phyloP scores from a whole-genome alignment of 345 rosid species.

The Draba incana region DNA sequence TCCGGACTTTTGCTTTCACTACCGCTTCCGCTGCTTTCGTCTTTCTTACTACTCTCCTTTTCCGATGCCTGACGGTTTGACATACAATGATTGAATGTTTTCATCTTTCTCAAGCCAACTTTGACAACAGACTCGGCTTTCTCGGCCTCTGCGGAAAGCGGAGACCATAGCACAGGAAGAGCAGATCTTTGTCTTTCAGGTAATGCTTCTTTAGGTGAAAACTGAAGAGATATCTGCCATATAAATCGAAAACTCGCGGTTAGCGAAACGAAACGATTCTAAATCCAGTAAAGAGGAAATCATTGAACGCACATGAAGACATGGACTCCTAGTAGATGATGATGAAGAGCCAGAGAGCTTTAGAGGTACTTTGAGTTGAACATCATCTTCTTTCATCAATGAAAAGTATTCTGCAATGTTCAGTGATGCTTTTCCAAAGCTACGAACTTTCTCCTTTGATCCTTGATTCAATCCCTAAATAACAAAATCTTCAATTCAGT shows the following conservation, averaged over 20 bases:
- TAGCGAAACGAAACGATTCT: conserved; percentile 26
- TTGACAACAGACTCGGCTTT: conserved; percentile 87
- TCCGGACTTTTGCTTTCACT: conserved; percentile 65
- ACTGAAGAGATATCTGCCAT: conserved; percentile 54
- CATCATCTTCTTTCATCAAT: conserved; percentile 57
- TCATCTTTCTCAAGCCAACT: conserved; percentile 88
- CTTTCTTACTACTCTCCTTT: conserved; percentile 26
- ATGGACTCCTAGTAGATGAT: conserved; percentile 32
- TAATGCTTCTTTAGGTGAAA: conserved; percentile 40
- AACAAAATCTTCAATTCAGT: background rate
- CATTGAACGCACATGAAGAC: conserved; percentile 39
- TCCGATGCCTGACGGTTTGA: conserved; percentile 66
- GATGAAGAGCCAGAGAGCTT: conserved; percentile 40
- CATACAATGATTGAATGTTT: conserved; percentile 73
- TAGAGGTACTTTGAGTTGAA: conserved; percentile 65
- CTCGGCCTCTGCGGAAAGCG: conserved; percentile 58
- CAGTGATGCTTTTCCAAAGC: conserved; percentile 59
- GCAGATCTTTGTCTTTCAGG: conserved; percentile 38
- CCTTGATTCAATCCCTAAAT: conserved; percentile 53
- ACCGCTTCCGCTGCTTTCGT: conserved; percentile 58
- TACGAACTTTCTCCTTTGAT: conserved; percentile 57
- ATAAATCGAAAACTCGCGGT: conserved; percentile 4
- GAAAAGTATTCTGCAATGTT: conserved; percentile 71
- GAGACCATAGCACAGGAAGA: conserved; percentile 55
- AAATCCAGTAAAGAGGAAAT: background rate